Conservation (phyloP, 148 eudicot genomes). For the Hydrangea macrophylla region DNA sequence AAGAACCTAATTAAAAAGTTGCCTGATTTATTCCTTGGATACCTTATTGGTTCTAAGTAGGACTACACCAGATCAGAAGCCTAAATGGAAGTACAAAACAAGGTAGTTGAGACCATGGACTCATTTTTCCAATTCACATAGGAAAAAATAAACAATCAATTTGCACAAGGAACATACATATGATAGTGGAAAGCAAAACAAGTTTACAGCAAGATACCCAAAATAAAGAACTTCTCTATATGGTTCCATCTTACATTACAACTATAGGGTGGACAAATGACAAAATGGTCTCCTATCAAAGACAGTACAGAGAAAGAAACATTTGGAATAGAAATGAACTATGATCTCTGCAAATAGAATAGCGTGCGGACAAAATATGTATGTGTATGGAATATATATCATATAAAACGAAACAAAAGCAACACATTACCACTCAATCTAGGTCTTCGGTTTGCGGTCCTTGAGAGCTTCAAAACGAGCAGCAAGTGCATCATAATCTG, state of each 20-base stretch:
- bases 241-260: not conserved
- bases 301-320: not conserved
- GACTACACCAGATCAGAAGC: not conserved
- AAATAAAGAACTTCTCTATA: not conserved
- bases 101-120: too few relatives aligned
- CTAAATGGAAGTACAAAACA: not conserved
- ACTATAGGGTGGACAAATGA: not conserved
- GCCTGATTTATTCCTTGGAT: too few relatives aligned
- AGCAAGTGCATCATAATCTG: constrained; percentile 79
- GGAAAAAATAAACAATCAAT: too few relatives aligned
- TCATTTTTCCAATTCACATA: too few relatives aligned
- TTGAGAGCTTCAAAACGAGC: constrained; percentile 92
- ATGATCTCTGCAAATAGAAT: not conserved
- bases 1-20: too few relatives aligned
- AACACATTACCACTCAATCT: not conserved
- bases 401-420: not conserved
- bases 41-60: too few relatives aligned
- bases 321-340: not conserved
- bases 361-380: not conserved
- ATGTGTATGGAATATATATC: too few relatives aligned
- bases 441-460: constrained; percentile 39
- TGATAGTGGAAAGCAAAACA: too few relatives aligned
- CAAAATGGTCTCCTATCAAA: not conserved
- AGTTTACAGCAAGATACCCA: not conserved
- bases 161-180: not conserved